These are phyloP conservation scores for Leishmania martiniquensis DNA, from an alignment of 208 protist genomes.

Conservation along the genomic window DNA sequence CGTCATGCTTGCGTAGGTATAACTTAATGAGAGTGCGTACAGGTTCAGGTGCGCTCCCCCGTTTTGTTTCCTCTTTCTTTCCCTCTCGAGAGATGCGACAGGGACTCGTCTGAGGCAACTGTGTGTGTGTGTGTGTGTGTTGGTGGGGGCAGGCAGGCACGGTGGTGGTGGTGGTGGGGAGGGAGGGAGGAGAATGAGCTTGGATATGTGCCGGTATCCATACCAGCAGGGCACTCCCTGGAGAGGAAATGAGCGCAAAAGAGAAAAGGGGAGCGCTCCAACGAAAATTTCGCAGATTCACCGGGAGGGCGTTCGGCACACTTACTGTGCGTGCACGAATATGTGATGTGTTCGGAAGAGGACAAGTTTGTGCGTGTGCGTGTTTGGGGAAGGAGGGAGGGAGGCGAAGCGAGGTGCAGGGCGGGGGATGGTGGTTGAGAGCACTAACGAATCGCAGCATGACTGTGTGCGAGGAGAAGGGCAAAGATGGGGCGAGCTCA, in stretches of 20 bases:
- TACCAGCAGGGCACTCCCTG: background rate
- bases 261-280: background rate
- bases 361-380: background rate
- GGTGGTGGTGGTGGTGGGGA: too few species aligned
- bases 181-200: too few species aligned
- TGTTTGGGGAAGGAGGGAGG: background rate
- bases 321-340: background rate
- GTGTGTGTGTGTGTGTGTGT: too few species aligned
- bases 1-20: background rate
- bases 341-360: background rate
- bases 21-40: background rate
- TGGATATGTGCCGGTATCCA: too few species aligned
- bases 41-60: conserved; percentile 1
- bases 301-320: background rate
- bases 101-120: background rate
- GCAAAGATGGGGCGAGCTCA: too few species aligned
- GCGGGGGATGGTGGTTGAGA: background rate
- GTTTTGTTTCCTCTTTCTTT: too few species aligned
- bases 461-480: background rate
- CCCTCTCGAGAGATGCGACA: background rate
- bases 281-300: background rate
- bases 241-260: background rate
- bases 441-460: too few species aligned
- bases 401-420: background rate
- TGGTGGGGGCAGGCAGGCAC: too few species aligned